These are phyloP conservation scores for Noccaea caerulescens DNA, from an alignment of 345 rosid genomes.

Conservation along the genomic window DNA sequence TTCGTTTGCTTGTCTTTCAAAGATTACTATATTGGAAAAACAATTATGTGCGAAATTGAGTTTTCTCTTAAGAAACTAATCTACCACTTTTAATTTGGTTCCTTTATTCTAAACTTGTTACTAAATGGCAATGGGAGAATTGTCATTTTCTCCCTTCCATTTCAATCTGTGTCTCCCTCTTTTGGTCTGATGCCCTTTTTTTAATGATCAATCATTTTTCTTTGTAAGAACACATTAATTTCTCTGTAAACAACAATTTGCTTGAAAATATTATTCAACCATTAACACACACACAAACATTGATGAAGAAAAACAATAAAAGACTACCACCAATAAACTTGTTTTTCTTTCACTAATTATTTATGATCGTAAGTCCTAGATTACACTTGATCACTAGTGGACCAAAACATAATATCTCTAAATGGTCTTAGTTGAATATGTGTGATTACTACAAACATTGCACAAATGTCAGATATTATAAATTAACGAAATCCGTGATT, in stretches of 20 bases:
- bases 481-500: not conserved
- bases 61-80: not conserved
- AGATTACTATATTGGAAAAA: too few relatives aligned
- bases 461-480: conserved; percentile 1
- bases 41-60: too few relatives aligned
- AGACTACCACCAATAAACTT: not conserved
- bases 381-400: not conserved
- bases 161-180: not conserved
- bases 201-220: too few relatives aligned
- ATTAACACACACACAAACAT: too few relatives aligned
- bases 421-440: too few relatives aligned
- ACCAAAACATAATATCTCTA: too few relatives aligned
- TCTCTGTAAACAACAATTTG: too few relatives aligned
- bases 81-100: not conserved
- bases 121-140: too few relatives aligned
- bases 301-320: too few relatives aligned
- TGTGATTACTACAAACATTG: not conserved
- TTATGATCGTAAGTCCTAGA: not conserved
- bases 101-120: not conserved
- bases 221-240: too few relatives aligned
- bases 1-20: not conserved
- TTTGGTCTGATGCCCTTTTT: not conserved
- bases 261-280: too few relatives aligned
- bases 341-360: not conserved
- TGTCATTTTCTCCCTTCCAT: not conserved